Conservation (phyloP, 2,329 filamentous ascomycete genomes). For the Aspergillus caelatus region DNA sequence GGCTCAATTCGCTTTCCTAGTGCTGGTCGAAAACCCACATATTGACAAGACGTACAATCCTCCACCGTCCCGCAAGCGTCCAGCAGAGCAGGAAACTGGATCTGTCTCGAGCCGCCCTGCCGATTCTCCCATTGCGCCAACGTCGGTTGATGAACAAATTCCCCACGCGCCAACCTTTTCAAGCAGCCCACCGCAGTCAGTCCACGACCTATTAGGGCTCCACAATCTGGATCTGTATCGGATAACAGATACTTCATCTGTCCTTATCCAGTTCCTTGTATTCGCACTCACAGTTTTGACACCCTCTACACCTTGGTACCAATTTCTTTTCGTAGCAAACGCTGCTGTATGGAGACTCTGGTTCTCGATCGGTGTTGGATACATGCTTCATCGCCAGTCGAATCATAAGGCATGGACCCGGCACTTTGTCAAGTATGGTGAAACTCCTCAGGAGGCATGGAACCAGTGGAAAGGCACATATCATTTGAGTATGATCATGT, state of each 20-base stretch:
- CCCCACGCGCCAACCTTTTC: slow-evolving; percentile 47
- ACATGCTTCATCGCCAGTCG: slow-evolving; percentile 83
- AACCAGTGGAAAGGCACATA: slow-evolving; percentile 97
- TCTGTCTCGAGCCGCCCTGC: slow-evolving; percentile 32
- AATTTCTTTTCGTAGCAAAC: slow-evolving; percentile 78
- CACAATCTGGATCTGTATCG: slow-evolving; percentile 87
- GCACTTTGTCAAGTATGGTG: slow-evolving; percentile 96
- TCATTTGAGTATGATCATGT: slow-evolving; percentile 88
- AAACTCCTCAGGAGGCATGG: slow-evolving; percentile 89
- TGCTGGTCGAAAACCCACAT: slow-evolving; percentile 91
- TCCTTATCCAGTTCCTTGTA: slow-evolving; percentile 77
- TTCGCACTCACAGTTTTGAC: slow-evolving; percentile 73
- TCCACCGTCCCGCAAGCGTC: slow-evolving; percentile 69
- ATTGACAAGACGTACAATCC: slow-evolving; percentile 98
- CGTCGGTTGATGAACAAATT: slow-evolving; percentile 36
- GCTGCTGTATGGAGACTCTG: slow-evolving; percentile 84
- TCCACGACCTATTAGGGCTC: slow-evolving; percentile 82
- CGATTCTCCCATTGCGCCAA: slow-evolving; percentile 37
- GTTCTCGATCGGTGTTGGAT: slow-evolving; percentile 86
- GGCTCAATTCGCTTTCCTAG: slow-evolving; percentile 90
- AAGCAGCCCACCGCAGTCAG: slow-evolving; percentile 62
- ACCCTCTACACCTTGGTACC: slow-evolving; percentile 73
- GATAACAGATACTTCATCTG: slow-evolving; percentile 77
- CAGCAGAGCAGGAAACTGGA: slow-evolving; percentile 33
- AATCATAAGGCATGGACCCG: slow-evolving; percentile 92